These are phyloP conservation scores for Trichoderma guizhouense DNA, from an alignment of 2,329 filamentous ascomycete species.

Conservation along the genomic window DNA sequence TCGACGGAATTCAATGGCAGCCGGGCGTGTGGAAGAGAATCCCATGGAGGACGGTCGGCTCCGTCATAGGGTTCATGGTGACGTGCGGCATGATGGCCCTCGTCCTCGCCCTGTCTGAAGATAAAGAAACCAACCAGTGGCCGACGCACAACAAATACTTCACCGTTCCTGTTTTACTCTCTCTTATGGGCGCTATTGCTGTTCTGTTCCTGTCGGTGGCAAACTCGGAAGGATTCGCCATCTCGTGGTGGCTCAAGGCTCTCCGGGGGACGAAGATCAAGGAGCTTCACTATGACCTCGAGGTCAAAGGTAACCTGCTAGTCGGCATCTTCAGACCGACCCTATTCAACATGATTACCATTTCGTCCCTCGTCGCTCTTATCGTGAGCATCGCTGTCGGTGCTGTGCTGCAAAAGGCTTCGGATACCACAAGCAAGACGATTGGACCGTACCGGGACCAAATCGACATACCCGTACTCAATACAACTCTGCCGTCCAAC, in stretches of 20 bases:
- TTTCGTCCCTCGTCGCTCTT: not conserved
- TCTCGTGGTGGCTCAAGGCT: constrained; percentile 14
- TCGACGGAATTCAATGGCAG: constrained; percentile 6
- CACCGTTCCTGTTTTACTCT: constrained; percentile 8
- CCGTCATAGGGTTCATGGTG: not conserved
- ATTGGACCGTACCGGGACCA: not conserved
- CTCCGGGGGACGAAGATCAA: constrained; percentile 3
- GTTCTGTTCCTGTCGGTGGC: not conserved
- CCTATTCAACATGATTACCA: not conserved
- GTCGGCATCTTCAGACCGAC: not conserved
- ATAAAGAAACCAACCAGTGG: constrained; percentile 6
- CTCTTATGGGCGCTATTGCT: not conserved
- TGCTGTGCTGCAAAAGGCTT: constrained; percentile 9
- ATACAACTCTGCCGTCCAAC: not conserved
- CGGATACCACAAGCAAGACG: not conserved
- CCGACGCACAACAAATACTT: not conserved
- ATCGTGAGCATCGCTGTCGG: not conserved
- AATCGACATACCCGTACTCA: not conserved
- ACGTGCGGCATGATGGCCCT: constrained; percentile 5
- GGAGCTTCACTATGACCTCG: constrained; percentile 14
- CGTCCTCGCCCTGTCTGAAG: not conserved
- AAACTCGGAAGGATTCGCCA: constrained; percentile 1
- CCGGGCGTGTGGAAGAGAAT: constrained; percentile 4
- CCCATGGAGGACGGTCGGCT: not conserved
- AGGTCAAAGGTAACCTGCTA: not conserved